Evolutionary conservation across 1,284 basidiomycete species (phyloP), one percentile per base, ranked within the genome.

Genomic region (Apiotrichum mycotoxinovorans): DNA sequence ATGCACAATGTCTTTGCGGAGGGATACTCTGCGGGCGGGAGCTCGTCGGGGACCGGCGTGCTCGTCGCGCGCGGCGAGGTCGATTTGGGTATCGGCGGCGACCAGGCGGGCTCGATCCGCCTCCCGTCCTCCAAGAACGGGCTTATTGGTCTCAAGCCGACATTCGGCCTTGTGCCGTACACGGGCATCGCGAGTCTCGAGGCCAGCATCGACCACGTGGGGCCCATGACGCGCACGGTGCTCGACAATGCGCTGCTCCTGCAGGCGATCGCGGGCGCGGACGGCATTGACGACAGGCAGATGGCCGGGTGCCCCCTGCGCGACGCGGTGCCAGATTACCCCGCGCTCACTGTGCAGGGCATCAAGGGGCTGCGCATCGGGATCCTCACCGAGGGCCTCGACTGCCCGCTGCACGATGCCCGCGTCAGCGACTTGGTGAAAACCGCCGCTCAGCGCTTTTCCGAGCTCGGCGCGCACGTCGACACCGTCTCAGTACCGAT

Each of bases 161-260:
- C 80, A 2, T 79, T 78, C 44, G 81, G 81, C 1, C 75, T 83
- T 4, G 79, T 82, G 3, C 81, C 81, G 0, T 82, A 81, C 65
- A 81, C 81, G 2, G 81, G 80, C 14, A 71, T 79, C 20, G 75
- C 77, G 20, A 77, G 78, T 17, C 75, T 77, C 33, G 79, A 80
- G 51, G 69, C 77, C 26, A 70, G 72, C 2, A 65, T 78, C 34
- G 80, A 81, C 65, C 79, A 80, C 44, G 74, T 58, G 8, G 67
- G 70, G 23, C 67, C 66, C 1, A 68, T 72, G 68, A 62, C 65
- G 2, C 67, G 68, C n/a, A 78, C 69, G 12, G 79, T 82, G 4
- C 69, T 77, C n/a, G 78, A 80, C 43, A 78, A 79, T 45, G 81
- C 81, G 4, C 60, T 77, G 5, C 66, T 82, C 4, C 72, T 82